Base-by-base conservation (phyloP, 2,329 filamentous ascomycete species). In the Tympanopsis confertula region DNA sequence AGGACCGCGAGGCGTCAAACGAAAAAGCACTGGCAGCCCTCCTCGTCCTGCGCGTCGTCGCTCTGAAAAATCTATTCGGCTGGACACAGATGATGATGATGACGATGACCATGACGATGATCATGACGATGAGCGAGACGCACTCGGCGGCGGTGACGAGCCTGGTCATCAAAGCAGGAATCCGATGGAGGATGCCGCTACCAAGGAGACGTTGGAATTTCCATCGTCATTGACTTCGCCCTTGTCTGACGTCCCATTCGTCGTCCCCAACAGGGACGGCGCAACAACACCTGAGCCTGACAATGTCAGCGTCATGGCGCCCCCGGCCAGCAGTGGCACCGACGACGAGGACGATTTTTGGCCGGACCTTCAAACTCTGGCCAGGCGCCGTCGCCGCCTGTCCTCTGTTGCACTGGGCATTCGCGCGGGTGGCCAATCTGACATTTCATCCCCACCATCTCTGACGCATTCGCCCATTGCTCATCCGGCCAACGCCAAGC, bases 391-490 rank as follows among this genome's bases (percentile, higher is more conserved):
- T 30, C 22, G 22, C 22, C 22, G 22, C 22, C 18, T 57, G 62
- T 10, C 54, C 57, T 4, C 53, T 48, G 4, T 60, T 61, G 2
- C 43, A 54, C 13, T 53, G 52, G 13, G 63, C 62, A 1, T 61
- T 63, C 5, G 41, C 5, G 51, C 61, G 18, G 62, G 62, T 33
- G 55, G 63, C 42, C 45, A 60, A n/a, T 75, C 71, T 1, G 66
- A 74, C 35, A 57, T 74, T 10, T 80, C 77, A 2, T 80, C 75
- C 2, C 77, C 75, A 0, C 77, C 77, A 1, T 80, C 77, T 0
- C 60, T 82, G 3, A 82, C 76, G 3, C 75, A 81, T 48, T 82
- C 77, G 1, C 77, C 77, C 20, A 79, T 80, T 46, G 67, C 62
- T 42, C 53, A 46, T 5, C 49, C 33, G 38, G 13, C 48, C 52